Percentiles rank a stretch among this genome's conserved stretches.
These are phyloP conservation scores for Apiotrichum porosum DNA, from an alignment of 1,284 basidiomycete genomes.

Conservation along the genomic window DNA sequence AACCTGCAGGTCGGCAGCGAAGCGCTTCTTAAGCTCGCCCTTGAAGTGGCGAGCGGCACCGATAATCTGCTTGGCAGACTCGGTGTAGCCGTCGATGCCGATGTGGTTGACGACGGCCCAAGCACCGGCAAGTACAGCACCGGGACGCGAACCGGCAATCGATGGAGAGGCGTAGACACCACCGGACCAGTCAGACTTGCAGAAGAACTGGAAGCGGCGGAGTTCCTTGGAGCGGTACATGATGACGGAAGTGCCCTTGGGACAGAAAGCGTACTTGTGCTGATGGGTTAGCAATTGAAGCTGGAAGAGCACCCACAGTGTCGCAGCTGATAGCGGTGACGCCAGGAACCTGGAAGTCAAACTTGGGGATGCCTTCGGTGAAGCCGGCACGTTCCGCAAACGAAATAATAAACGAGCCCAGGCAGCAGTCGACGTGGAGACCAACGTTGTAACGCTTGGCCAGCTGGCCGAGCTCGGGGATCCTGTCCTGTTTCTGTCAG, in stretches of 20 bases:
- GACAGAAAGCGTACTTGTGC: conserved; percentile 49
- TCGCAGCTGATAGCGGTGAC: conserved; percentile 89
- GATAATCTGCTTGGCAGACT: conserved; percentile 80
- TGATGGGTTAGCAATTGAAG: conserved; percentile 3
- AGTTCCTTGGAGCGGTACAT: conserved; percentile 78
- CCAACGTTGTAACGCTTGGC: conserved; percentile 74
- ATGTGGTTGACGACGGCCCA: conserved; percentile 96
- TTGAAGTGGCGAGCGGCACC: conserved; percentile 46
- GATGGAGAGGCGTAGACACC: conserved; percentile 54
- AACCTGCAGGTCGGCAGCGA: conserved; percentile 62
- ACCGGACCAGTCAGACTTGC: conserved; percentile 73
- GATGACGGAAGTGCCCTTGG: conserved; percentile 81
- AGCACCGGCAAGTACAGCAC: conserved; percentile 85
- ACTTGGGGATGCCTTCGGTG: conserved; percentile 47
- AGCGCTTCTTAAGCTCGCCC: conserved; percentile 28
- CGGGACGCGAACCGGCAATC: conserved; percentile 83
- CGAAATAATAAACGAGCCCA: conserved; percentile 86
- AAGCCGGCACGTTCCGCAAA: conserved; percentile 64
- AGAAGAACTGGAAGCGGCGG: conserved; percentile 75
- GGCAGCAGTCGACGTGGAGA: conserved; percentile 88
- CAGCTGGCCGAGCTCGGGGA: conserved; percentile 69
- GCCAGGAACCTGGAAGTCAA: conserved; percentile 84
- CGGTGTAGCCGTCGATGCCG: conserved; percentile 84
- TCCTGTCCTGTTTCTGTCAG: no score
- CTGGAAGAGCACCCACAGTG: conserved; percentile 55